These are phyloP conservation scores for Penicillium aurantiogriseum DNA, from an alignment of 2,329 filamentous ascomycete species.

Conservation along the genomic window DNA sequence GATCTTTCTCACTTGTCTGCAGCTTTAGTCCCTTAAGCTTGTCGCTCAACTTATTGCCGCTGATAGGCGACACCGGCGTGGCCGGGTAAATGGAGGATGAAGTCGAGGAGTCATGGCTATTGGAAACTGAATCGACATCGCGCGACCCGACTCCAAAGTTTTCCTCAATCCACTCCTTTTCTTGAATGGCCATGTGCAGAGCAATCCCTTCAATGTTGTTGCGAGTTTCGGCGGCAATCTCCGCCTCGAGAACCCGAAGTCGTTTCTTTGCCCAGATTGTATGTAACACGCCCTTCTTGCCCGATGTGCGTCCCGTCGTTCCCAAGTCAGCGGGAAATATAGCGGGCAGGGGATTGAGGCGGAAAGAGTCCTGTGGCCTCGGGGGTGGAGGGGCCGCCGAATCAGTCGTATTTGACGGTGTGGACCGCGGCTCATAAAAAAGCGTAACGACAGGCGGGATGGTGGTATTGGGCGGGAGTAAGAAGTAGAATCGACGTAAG, in stretches of 20 bases:
- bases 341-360: conserved; percentile 77
- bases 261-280: conserved; percentile 88
- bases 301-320: conserved; percentile 62
- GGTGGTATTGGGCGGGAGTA: conserved; percentile 69
- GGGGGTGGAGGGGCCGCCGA: background rate
- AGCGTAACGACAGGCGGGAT: conserved; percentile 68
- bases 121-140: conserved; percentile 36
- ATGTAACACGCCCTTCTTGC: conserved; percentile 78
- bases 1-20: conserved; percentile 67
- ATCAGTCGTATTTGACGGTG: background rate
- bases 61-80: conserved; percentile 61
- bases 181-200: conserved; percentile 76
- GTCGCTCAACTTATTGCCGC: conserved; percentile 69
- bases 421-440: too few species aligned
- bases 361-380: conserved; percentile 46
- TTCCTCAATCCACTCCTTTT: conserved; percentile 80
- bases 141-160: conserved; percentile 67
- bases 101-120: conserved; percentile 23
- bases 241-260: conserved; percentile 69
- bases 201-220: conserved; percentile 78
- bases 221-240: conserved; percentile 72
- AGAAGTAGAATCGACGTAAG: conserved; percentile 70
- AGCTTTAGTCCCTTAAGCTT: conserved; percentile 77
- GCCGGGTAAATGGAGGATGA: conserved; percentile 39
- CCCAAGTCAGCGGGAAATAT: conserved; percentile 79